Base-by-base conservation (phyloP, 2,329 filamentous ascomycete species). In the Microsporum canis region DNA sequence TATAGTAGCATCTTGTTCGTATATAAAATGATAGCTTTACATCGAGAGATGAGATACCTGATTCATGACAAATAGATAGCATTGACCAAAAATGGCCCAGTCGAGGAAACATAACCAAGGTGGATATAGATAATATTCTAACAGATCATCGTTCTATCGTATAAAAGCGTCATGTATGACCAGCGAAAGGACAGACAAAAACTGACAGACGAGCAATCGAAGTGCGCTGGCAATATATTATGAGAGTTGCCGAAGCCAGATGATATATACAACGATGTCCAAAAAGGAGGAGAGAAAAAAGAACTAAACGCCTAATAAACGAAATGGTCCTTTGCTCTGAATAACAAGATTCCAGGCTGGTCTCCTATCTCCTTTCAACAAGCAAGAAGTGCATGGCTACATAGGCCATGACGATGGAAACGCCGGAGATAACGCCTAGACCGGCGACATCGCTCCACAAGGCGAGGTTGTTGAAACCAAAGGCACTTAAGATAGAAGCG, bases 351-450 rank as follows among this genome's bases (percentile, higher is more conserved):
- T 14, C 33, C 5, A 4, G n/a, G 5, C 7, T 6, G 8, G 12
- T 29, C 41, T 34, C 38, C 60, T 39, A 92, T 70, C 89, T 82
- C 80, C 85, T 92, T 81, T 99, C 94, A 27, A 99, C 84, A 56
- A 99, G 83, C 69, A 99, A 76, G 63, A 97, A 76, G 77, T 99
- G 94, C 90, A 99, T 95, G 14, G 92, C 91, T 34, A 77, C 79
- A 72, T 97, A 99, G 5, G 94, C 92, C 66, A 97, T 79, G 51
- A 96, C 76, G 57, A 97, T 84, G 70, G 97, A 99, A 0, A 84
- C 81, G 0, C 82, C 87, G 1, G 88, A 90, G 73, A 96, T 95
- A 8, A 94, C 79, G 4, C 84, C 90, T 12, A 99, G 77, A 55
- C 89, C 91, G 58, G 88, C 78, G 31, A 94, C 84, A 73, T 99